Evolutionary conservation across 1,139 yeast genomes (phyloP).

Genomic region (Yamadazyma trypodendri): DNA sequence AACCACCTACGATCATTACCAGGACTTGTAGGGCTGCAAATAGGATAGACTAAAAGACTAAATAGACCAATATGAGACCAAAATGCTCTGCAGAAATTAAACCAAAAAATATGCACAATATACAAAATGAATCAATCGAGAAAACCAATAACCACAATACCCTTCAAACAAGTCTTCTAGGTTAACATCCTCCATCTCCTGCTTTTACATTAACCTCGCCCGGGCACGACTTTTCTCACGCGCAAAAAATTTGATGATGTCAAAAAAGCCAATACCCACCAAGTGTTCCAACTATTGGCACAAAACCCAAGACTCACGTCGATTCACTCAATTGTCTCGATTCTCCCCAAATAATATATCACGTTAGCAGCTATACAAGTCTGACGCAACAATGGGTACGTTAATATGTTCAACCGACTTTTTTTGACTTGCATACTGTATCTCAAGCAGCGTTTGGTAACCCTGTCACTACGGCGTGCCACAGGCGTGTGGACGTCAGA

Average conservation of each 20-base stretch:
- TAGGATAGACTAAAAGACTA: too few species aligned
- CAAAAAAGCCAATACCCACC: neutral
- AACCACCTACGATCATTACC: constrained; percentile 23
- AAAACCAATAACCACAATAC: too few species aligned
- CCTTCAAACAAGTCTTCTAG: too few species aligned
- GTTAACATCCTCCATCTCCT: too few species aligned
- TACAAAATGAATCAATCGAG: too few species aligned
- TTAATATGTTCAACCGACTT: neutral
- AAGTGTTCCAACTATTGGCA: neutral
- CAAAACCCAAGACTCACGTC: neutral
- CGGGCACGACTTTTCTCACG: constrained; percentile 1
- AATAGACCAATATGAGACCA: too few species aligned
- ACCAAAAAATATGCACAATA: too few species aligned
- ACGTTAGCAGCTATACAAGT: neutral
- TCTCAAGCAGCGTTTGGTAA: too few species aligned
- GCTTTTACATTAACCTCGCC: too few species aligned
- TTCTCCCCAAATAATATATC: neutral
- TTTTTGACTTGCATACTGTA: too few species aligned
- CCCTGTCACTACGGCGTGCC: neutral
- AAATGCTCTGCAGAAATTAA: too few species aligned
- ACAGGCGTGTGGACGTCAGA: too few species aligned
- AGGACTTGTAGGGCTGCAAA: constrained; percentile 22
- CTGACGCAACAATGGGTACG: constrained; percentile 1
- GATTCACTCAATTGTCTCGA: neutral
- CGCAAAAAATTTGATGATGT: constrained; percentile 2